Percentiles rank a stretch among this genome's conserved stretches.
Evolutionary conservation across 495 filamentous ascomycete species (phyloP).

Genomic region (Hypoxylon trugodes): DNA sequence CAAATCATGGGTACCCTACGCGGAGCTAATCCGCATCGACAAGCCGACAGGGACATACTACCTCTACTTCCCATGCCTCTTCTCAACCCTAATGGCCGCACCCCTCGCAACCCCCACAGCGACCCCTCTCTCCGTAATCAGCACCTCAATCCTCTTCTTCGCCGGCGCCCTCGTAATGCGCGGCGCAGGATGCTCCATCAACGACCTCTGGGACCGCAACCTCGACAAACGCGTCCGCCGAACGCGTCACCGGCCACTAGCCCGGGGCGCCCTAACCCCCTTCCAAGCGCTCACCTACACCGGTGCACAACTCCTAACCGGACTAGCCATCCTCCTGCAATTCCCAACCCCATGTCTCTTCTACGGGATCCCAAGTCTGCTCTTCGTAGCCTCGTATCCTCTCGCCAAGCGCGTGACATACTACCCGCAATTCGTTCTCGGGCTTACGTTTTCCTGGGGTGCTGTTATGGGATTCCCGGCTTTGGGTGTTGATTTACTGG

Average conservation of each 20-base stretch:
- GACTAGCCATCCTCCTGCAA: conserved; percentile 82
- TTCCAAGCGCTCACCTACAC: conserved; percentile 81
- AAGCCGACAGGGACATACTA: conserved; percentile 96
- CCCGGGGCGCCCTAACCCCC: conserved; percentile 81
- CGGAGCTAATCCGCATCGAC: conserved; percentile 90
- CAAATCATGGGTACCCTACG: conserved; percentile 82
- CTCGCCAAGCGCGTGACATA: conserved; percentile 93
- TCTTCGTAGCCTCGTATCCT: conserved; percentile 85
- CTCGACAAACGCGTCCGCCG: conserved; percentile 90
- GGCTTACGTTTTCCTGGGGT: conserved; percentile 95
- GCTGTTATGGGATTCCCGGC: conserved; percentile 97
- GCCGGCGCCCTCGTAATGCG: conserved; percentile 93
- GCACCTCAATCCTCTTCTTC: conserved; percentile 81
- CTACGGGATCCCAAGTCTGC: conserved; percentile 85
- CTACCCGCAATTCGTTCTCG: conserved; percentile 92
- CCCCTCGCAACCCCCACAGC: conserved; percentile 68
- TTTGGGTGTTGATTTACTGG: conserved; percentile 80
- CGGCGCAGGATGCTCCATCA: conserved; percentile 96
- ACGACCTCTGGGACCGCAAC: conserved; percentile 96
- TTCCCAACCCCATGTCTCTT: conserved; percentile 85
- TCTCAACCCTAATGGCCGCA: conserved; percentile 79
- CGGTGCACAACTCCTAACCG: conserved; percentile 79
- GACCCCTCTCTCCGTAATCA: conserved; percentile 62
- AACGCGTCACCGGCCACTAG: conserved; percentile 88
- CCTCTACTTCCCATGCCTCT: conserved; percentile 93